These are phyloP conservation scores for Ceratobasidium sp. DNA, from an alignment of 1,284 basidiomycete genomes.

Conservation along the genomic window DNA sequence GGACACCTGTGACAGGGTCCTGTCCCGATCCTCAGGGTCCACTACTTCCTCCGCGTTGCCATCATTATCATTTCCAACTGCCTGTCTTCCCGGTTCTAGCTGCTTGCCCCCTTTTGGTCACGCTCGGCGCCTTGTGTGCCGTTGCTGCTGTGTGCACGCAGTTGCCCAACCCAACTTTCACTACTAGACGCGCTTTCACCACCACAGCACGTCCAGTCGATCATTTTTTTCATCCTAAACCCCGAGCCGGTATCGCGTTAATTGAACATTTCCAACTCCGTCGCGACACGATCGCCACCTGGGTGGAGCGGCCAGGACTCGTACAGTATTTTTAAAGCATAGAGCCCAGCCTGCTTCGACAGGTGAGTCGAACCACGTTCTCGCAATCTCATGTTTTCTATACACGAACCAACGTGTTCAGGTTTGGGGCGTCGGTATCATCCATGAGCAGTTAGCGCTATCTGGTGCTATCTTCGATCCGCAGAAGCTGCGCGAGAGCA, in stretches of 20 bases:
- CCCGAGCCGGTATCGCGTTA: not conserved
- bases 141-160: not conserved
- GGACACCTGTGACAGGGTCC: conserved; percentile 30
- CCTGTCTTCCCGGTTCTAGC: not conserved
- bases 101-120: conserved; percentile 8
- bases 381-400: not conserved
- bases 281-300: not conserved
- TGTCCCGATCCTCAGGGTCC: conserved; percentile 25
- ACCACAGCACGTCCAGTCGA: no score
- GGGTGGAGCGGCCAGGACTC: not conserved
- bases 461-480: not conserved
- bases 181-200: no score
- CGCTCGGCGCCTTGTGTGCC: not conserved
- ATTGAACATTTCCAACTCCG: not conserved
- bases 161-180: not conserved
- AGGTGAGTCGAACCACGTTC: not conserved
- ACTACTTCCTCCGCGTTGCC: conserved; percentile 5
- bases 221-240: not conserved
- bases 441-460: conserved; percentile 23
- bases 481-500: not conserved
- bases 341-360: not conserved
- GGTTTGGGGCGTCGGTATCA: not conserved
- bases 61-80: conserved; percentile 20
- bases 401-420: not conserved
- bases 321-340: no score